Conservation (phyloP, 2,329 filamentous ascomycete genomes). For the Xenoacremonium recifei region DNA sequence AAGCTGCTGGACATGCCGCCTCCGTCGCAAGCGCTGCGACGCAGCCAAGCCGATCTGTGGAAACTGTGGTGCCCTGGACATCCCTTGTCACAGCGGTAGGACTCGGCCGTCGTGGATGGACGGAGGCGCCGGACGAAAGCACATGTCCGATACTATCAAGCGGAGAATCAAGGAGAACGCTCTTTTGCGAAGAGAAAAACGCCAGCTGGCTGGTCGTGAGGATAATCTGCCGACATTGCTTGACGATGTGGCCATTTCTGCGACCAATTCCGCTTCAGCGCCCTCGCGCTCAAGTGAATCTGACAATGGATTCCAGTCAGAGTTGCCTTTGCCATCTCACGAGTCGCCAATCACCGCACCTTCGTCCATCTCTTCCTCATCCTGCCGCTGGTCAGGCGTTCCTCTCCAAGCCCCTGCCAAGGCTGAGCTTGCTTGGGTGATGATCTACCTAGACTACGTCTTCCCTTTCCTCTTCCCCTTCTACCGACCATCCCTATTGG, state of each 20-base stretch:
- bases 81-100: slow-evolving; percentile 52
- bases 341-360: neutral
- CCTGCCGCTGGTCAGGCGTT: slow-evolving; percentile 17
- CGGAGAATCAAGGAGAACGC: slow-evolving; percentile 56
- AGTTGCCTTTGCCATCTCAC: neutral
- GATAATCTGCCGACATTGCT: neutral
- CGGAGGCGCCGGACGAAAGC: slow-evolving; percentile 45
- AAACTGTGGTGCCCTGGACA: slow-evolving; percentile 49
- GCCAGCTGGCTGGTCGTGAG: neutral
- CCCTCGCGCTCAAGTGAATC: neutral
- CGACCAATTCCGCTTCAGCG: neutral
- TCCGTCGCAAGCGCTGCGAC: slow-evolving; percentile 62
- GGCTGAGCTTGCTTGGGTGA: slow-evolving; percentile 38
- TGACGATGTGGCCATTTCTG: neutral
- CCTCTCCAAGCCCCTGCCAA: slow-evolving; percentile 5
- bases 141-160: slow-evolving; percentile 54
- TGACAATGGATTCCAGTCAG: neutral
- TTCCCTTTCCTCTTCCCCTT: slow-evolving; percentile 63
- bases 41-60: slow-evolving; percentile 51
- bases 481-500: slow-evolving; percentile 54
- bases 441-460: slow-evolving; percentile 61
- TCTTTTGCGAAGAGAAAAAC: slow-evolving; percentile 19
- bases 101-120: slow-evolving; percentile 60
- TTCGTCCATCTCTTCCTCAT: slow-evolving; percentile 6
- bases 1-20: slow-evolving; percentile 62